A percentile compares a stretch with the other conserved stretches of the same genome.
phyloP scores from a whole-genome alignment of 1,284 basidiomycete species.

The Rhodotorula glutinis region DNA sequence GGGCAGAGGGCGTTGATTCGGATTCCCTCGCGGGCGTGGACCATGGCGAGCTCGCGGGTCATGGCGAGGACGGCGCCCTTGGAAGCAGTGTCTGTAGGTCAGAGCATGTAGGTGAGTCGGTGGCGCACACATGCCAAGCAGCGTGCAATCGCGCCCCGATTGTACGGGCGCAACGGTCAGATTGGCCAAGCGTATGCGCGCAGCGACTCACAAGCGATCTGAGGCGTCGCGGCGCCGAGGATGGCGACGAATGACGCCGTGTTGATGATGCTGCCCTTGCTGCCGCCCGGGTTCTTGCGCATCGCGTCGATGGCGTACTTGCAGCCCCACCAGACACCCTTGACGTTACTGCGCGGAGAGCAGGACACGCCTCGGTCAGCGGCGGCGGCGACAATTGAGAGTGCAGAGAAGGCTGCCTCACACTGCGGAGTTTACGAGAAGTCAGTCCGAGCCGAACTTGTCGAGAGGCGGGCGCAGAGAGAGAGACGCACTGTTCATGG shows the following conservation, averaged over 20 bases:
- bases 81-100: slow-evolving; percentile 8
- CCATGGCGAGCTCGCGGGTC: slow-evolving; percentile 94
- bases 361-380: slow-evolving; percentile 47
- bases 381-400: background rate
- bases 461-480: background rate
- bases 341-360: slow-evolving; percentile 92
- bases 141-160: background rate
- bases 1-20: slow-evolving; percentile 93
- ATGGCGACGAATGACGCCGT: slow-evolving; percentile 92
- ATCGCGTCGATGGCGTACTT: slow-evolving; percentile 95
- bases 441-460: background rate
- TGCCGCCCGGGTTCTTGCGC: slow-evolving; percentile 78
- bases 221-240: slow-evolving; percentile 91
- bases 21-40: slow-evolving; percentile 94
- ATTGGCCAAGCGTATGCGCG: too few species aligned
- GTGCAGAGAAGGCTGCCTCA: background rate
- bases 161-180: too few species aligned
- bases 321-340: slow-evolving; percentile 98
- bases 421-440: background rate
- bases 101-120: background rate
- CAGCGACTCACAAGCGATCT: slow-evolving; percentile 63
- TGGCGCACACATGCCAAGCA: too few species aligned
- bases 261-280: slow-evolving; percentile 93
- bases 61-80: slow-evolving; percentile 95
- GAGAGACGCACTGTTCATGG: slow-evolving; percentile 15